Evolutionary conservation across 2,329 filamentous ascomycete genomes (phyloP), one percentile per base, ranked within the genome.

Genomic region (Ophiocordyceps robertsii): DNA sequence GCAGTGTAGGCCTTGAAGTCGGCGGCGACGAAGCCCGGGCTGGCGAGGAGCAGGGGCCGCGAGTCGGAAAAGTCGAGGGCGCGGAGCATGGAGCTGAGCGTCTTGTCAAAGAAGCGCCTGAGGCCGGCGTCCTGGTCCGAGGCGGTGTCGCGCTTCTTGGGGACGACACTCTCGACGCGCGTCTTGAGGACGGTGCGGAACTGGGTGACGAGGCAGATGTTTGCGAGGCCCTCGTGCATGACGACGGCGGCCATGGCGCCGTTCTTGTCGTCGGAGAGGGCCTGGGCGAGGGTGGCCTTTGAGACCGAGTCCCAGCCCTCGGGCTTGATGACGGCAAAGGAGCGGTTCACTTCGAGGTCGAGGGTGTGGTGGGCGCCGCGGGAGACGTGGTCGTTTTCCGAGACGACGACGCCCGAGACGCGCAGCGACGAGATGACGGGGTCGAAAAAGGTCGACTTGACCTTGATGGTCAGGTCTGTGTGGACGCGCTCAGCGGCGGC

Each of bases 251-350:
- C 86, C 16, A 94, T 73, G 47, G 90, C 83, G 1, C 87, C 88
- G 47, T 84, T 80, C 54, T 82, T 80, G 49, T 86, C 82, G 51
- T 84, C 78, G 52, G 85, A 80, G 13, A 90, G 72, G 1, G 88
- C 82, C 58, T 95, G 86, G 44, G 75, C 70, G 11, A 98, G 72
- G 38, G 84, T 82, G 45, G 84, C 80, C 39, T 82, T 67, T 4
- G 89, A 85, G 11, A 98, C 80, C 51, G 83, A 89, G 61, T 98
- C 92, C 92, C 92, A 98, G 36, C 88, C 63, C 43, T 62, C 81
- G 33, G 75, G 74, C 64, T 96, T 96, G 65, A 88, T 83, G 8
- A 98, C 61, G 7, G 84, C 90, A 53, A 96, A 96, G 40, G 88
- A 81, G 36, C 89, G 75, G 54, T 92, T 80, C 44, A 95, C 70